Percentiles rank a stretch among this genome's conserved stretches.
These are phyloP conservation scores for Tetradesmus lagerheimii DNA, from an alignment of 139 green algal species.

Conservation along the genomic window DNA sequence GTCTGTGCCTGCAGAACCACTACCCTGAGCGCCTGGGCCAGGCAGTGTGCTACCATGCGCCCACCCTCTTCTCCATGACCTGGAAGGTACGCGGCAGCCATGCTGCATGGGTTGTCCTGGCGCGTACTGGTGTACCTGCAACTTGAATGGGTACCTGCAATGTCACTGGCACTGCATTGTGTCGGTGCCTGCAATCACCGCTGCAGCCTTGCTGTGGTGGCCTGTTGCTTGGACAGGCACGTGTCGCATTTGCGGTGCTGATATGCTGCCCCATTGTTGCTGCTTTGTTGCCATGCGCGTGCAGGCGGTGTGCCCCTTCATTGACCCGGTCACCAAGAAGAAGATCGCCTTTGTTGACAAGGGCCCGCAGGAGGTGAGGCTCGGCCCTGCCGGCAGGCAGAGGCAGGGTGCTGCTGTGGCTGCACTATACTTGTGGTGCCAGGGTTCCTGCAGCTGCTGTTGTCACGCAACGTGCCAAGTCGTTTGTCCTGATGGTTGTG, in stretches of 20 bases:
- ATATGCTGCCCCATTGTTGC: too few relatives aligned
- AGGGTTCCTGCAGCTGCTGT: too few relatives aligned
- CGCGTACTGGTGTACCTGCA: neutral
- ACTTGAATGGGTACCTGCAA: neutral
- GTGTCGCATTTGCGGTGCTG: too few relatives aligned
- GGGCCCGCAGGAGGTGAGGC: conserved; percentile 16
- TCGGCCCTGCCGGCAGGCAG: neutral
- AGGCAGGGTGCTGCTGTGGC: neutral
- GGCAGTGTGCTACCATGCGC: conserved; percentile 81
- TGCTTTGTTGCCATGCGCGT: neutral
- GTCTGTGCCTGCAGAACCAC: conserved; percentile 76
- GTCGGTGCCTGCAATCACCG: too few relatives aligned
- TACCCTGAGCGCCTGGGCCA: conserved; percentile 87
- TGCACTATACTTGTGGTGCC: neutral
- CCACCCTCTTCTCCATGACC: conserved; percentile 79
- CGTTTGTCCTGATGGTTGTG: too few relatives aligned
- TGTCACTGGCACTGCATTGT: neutral
- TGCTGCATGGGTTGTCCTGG: neutral
- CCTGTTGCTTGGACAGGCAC: too few relatives aligned
- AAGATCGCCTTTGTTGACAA: conserved; percentile 82
- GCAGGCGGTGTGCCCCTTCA: conserved; percentile 75
- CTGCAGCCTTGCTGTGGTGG: too few relatives aligned
- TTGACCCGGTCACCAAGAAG: conserved; percentile 79
- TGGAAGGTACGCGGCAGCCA: conserved; percentile 71
- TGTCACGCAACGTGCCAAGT: too few relatives aligned